phyloP scores from a whole-genome alignment of 108 stramenopile genomes.

The Cyclotella choctawhatcheeana region DNA sequence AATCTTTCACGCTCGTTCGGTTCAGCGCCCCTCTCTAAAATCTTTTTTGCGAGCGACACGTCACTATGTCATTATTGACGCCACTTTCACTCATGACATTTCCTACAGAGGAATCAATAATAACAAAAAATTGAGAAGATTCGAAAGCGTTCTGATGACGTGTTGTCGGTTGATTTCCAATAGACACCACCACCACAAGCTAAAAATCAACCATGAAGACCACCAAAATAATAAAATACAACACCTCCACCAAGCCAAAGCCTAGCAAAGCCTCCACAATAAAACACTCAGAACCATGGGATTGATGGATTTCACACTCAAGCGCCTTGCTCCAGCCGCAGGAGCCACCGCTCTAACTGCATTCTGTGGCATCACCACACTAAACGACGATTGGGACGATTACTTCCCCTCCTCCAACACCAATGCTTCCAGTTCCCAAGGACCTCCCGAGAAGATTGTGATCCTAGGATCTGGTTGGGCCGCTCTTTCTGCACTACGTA shows the following conservation, averaged over 20 bases:
- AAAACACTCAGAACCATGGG: too few species aligned
- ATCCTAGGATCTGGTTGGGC: constrained; percentile 44
- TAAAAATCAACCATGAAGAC: background rate
- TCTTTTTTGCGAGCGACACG: too few species aligned
- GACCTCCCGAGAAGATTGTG: constrained; percentile 23
- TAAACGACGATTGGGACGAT: constrained; percentile 43
- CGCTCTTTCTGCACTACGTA: constrained; percentile 27
- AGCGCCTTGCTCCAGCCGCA: constrained; percentile 20
- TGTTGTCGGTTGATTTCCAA: too few species aligned
- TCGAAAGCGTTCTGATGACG: too few species aligned
- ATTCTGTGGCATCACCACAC: constrained; percentile 25
- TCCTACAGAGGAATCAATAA: too few species aligned
- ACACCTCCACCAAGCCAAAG: background rate
- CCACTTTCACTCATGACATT: too few species aligned
- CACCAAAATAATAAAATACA: background rate
- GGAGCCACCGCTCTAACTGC: constrained; percentile 5
- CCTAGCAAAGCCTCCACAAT: too few species aligned
- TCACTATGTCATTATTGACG: too few species aligned
- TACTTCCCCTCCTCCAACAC: constrained; percentile 1
- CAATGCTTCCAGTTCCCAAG: background rate
- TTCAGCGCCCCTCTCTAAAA: too few species aligned
- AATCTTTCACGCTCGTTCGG: too few species aligned
- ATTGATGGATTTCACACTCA: constrained; percentile 26
- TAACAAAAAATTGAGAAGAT: too few species aligned
- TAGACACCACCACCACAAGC: background rate